Conservation (phyloP, 352 stramenopile species). For the Pythium rishiriense region DNA sequence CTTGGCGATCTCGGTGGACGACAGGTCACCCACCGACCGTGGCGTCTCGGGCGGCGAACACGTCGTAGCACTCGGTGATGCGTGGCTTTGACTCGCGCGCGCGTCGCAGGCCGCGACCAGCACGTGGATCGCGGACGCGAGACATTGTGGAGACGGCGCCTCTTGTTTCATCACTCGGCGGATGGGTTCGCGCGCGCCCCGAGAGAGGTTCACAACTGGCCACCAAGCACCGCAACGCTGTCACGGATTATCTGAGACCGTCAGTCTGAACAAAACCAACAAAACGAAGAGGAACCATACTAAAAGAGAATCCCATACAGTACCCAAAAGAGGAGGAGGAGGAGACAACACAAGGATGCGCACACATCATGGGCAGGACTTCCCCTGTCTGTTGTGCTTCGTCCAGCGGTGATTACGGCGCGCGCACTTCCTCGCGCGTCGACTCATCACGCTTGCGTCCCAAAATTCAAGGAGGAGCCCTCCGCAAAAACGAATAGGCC, state of each 20-base stretch:
- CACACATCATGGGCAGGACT: background rate
- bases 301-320: too few relatives aligned
- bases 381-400: conserved; percentile 1
- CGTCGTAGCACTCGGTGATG: conserved; percentile 7
- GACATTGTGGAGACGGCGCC: background rate
- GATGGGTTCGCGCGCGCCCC: background rate
- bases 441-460: background rate
- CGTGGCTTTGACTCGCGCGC: background rate
- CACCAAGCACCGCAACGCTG: conserved; percentile 11
- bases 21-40: background rate
- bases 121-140: conserved; percentile 16
- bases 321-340: too few relatives aligned
- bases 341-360: background rate
- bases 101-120: conserved; percentile 16
- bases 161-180: background rate
- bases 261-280: background rate
- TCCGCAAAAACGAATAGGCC: background rate
- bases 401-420: conserved; percentile 14
- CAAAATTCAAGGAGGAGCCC: conserved; percentile 4
- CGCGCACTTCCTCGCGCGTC: too few relatives aligned
- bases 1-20: background rate
- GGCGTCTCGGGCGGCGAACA: conserved; percentile 15
- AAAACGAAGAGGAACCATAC: background rate
- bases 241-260: background rate
- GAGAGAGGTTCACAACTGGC: background rate